Conservation (phyloP, 164 flowering plant genomes). For the Piper betle region DNA sequence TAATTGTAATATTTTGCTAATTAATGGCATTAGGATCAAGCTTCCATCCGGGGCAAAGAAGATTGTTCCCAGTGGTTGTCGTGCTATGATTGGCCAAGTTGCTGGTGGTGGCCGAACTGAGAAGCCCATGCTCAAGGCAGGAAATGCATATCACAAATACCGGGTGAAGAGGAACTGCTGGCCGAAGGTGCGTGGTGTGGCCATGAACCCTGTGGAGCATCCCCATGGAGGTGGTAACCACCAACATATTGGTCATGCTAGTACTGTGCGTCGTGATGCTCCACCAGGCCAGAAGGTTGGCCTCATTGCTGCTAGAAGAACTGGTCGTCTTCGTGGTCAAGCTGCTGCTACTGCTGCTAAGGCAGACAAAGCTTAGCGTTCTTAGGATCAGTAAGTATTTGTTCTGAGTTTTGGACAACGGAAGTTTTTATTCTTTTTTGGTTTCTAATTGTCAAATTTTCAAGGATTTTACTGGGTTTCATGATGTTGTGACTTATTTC, state of each 20-base stretch:
- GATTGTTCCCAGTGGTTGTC: constrained; percentile 20
- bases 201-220: constrained; percentile 15
- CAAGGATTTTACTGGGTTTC: too few relatives aligned
- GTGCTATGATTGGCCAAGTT: constrained; percentile 15
- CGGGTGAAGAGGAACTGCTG: constrained; percentile 16
- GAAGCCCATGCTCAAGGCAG: constrained; percentile 15
- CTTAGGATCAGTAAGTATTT: neutral
- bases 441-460: too few relatives aligned
- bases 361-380: constrained; percentile 6
- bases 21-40: constrained; percentile 6
- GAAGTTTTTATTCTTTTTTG: too few relatives aligned
- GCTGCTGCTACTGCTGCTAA: constrained; percentile 18
- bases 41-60: constrained; percentile 31
- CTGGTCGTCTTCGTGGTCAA: constrained; percentile 15
- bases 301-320: constrained; percentile 15
- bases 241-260: constrained; percentile 46
- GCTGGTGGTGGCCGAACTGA: constrained; percentile 17
- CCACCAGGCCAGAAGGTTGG: constrained; percentile 16
- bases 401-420: neutral
- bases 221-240: constrained; percentile 15
- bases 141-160: constrained; percentile 14
- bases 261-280: constrained; percentile 13
- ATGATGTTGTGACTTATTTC: too few relatives aligned
- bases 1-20: neutral
- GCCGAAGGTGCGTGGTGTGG: constrained; percentile 18